Evolutionary conservation across 306 rosid genomes (phyloP).

Genomic region (Gillenia trifoliata): DNA sequence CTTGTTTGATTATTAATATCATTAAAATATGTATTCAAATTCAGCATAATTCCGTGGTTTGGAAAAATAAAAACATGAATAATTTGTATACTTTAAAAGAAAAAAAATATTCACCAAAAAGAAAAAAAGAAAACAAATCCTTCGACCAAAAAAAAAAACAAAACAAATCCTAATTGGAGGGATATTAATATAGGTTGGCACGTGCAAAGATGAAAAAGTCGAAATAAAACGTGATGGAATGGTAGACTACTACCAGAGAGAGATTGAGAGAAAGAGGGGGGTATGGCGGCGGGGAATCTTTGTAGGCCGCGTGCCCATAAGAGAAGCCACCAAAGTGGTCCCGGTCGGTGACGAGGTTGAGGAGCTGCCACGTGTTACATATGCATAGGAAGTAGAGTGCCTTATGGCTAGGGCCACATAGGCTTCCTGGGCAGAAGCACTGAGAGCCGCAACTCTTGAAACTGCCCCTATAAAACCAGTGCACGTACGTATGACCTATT

Average conservation of each 20-base stretch:
- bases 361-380: constrained; percentile 36
- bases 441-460: constrained; percentile 70
- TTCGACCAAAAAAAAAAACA: too few species aligned
- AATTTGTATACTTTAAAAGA: neutral
- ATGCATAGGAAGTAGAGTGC: neutral
- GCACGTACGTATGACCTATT: constrained; percentile 19
- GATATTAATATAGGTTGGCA: constrained; percentile 2
- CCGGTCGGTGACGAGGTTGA: constrained; percentile 28
- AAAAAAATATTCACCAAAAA: too few species aligned
- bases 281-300: constrained; percentile 96
- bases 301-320: constrained; percentile 63
- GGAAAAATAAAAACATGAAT: neutral
- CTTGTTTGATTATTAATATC: neutral
- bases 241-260: constrained; percentile 16
- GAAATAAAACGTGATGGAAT: constrained; percentile 60
- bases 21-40: too few species aligned
- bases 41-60: neutral
- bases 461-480: neutral
- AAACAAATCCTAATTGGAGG: neutral
- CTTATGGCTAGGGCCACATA: neutral
- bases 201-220: constrained; percentile 29
- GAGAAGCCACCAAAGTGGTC: constrained; percentile 57
- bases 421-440: constrained; percentile 39
- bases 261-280: neutral
- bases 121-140: too few species aligned